Evolutionary conservation across 257 asterid genomes (phyloP).

Genomic region (Coffea canephora): DNA sequence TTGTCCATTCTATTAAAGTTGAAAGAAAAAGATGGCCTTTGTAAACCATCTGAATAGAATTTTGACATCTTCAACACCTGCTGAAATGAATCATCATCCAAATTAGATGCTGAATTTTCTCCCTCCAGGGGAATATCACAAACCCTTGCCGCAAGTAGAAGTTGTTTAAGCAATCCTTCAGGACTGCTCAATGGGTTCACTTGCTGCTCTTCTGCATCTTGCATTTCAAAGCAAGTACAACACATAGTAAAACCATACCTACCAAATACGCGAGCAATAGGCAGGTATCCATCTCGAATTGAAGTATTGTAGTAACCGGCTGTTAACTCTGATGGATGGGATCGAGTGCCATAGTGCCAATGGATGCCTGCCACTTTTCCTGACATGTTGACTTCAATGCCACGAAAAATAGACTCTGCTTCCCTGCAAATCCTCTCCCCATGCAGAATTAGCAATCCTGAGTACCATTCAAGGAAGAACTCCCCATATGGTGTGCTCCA

Average conservation of each 20-base stretch:
- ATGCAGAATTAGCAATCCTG: conserved; percentile 60
- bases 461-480: conserved; percentile 80
- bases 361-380: conserved; percentile 63
- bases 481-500: conserved; percentile 64
- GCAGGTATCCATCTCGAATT: conserved; percentile 50
- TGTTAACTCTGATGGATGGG: conserved; percentile 68
- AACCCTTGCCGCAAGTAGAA: conserved; percentile 45
- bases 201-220: conserved; percentile 48
- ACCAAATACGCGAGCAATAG: conserved; percentile 57
- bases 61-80: conserved; percentile 63
- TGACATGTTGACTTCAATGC: conserved; percentile 49
- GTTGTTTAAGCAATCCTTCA: conserved; percentile 56
- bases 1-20: conserved; percentile 73
- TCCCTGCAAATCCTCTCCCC: conserved; percentile 75
- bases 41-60: conserved; percentile 47
- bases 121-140: conserved; percentile 61
- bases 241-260: conserved; percentile 54
- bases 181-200: conserved; percentile 50
- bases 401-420: conserved; percentile 59
- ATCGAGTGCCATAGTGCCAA: conserved; percentile 52
- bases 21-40: conserved; percentile 56
- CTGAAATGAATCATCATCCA: conserved; percentile 56
- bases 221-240: conserved; percentile 65
- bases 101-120: conserved; percentile 43
- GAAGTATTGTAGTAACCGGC: conserved; percentile 66